A percentile compares a stretch with the other conserved stretches of the same genome.
Conservation (phyloP, 2,329 filamentous ascomycete species). For the Fusarium citri region DNA sequence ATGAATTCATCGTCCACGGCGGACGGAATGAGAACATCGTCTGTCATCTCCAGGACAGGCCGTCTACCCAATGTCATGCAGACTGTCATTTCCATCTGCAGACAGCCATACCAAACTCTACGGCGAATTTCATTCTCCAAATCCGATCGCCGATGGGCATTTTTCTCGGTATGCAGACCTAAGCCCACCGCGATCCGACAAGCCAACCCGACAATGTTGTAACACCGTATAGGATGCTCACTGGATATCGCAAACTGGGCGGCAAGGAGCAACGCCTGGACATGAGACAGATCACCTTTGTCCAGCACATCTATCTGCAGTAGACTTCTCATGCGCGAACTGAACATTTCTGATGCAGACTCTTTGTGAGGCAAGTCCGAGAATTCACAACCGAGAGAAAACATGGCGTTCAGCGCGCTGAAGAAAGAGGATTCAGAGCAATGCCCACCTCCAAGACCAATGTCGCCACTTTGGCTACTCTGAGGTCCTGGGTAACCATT, state of each 20-base stretch:
- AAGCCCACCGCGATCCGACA: background rate
- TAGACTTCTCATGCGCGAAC: background rate
- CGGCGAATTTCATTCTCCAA: constrained; percentile 13
- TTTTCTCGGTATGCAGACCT: rapidly evolving
- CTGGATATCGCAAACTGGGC: background rate
- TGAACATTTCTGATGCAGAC: background rate
- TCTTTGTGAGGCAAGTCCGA: background rate
- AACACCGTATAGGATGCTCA: background rate
- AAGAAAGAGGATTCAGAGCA: background rate
- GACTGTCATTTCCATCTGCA: constrained; percentile 8
- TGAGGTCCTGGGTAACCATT: background rate
- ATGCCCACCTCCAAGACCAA: background rate
- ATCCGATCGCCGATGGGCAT: background rate
- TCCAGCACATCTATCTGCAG: background rate
- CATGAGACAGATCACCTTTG: background rate
- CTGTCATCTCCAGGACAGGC: background rate
- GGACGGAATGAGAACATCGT: background rate
- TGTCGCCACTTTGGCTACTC: rapidly evolving
- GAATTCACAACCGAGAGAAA: constrained; percentile 1
- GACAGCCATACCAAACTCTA: constrained; percentile 6
- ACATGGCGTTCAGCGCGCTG: background rate
- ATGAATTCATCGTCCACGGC: constrained; percentile 8
- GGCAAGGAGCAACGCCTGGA: background rate
- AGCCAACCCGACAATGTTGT: background rate
- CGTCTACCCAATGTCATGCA: constrained; percentile 12